phyloP scores from a whole-genome alignment of 441 rosid species.

The Manihot esculenta region DNA sequence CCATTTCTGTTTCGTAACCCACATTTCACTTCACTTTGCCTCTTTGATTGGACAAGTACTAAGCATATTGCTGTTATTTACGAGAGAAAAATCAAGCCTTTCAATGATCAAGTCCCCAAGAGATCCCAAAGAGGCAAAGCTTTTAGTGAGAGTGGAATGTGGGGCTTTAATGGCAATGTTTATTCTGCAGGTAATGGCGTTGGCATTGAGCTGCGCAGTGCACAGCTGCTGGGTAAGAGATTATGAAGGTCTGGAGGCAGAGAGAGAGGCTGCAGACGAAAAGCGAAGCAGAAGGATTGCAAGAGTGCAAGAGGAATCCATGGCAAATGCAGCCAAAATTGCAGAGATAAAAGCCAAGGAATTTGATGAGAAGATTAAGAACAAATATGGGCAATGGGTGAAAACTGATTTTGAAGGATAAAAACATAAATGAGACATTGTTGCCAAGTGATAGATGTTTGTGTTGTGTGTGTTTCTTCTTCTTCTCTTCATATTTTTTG shows the following conservation, averaged over 20 bases:
- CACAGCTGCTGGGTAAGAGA: constrained; percentile 52
- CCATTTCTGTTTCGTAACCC: constrained; percentile 44
- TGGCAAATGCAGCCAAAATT: constrained; percentile 39
- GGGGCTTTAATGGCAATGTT: constrained; percentile 53
- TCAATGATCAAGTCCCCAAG: constrained; percentile 37
- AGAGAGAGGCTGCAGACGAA: constrained; percentile 38
- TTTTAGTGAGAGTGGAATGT: constrained; percentile 56
- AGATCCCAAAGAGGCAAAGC: constrained; percentile 50
- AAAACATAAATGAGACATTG: background rate
- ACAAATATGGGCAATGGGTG: constrained; percentile 47
- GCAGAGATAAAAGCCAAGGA: constrained; percentile 41
- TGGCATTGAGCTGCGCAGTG: constrained; percentile 40
- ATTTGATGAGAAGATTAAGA: constrained; percentile 46
- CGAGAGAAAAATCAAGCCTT: constrained; percentile 43
- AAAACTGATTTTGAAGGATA: constrained; percentile 56
- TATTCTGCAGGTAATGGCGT: constrained; percentile 40
- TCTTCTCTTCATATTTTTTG: background rate
- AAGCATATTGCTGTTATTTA: constrained; percentile 34
- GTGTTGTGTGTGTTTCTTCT: no score
- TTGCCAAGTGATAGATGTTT: no score
- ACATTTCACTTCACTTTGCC: constrained; percentile 46
- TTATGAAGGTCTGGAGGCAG: constrained; percentile 44
- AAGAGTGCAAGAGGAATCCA: constrained; percentile 45
- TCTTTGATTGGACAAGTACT: constrained; percentile 43
- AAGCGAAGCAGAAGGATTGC: constrained; percentile 45